Conservation (phyloP, 805 yeast genomes). For the Pichia sporocuriosa region DNA sequence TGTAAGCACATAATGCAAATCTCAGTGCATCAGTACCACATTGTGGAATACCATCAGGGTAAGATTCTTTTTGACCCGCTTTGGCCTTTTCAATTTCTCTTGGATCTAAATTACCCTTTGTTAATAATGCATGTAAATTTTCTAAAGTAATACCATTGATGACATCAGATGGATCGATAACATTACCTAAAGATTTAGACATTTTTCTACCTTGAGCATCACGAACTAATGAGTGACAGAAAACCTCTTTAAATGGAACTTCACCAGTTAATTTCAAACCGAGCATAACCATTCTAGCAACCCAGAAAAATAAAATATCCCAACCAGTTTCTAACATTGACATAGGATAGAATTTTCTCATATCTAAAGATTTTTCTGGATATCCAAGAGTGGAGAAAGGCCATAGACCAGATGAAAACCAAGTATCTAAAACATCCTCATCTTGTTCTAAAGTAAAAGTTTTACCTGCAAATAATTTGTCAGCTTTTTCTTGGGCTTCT, state of each 20-base stretch:
- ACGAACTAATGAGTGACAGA: slow-evolving; percentile 96
- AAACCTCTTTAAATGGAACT: slow-evolving; percentile 92
- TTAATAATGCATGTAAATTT: slow-evolving; percentile 69
- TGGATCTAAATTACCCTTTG: slow-evolving; percentile 80
- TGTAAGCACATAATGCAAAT: slow-evolving; percentile 96
- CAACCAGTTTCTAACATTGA: slow-evolving; percentile 96
- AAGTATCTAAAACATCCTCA: slow-evolving; percentile 96
- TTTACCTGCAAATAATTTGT: slow-evolving; percentile 58
- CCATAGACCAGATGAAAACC: slow-evolving; percentile 99
- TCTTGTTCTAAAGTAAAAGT: slow-evolving; percentile 82
- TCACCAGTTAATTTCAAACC: slow-evolving; percentile 86
- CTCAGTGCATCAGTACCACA: slow-evolving; percentile 99
- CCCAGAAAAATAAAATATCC: slow-evolving; percentile 99
- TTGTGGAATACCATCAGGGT: slow-evolving; percentile 97
- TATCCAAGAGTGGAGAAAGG: slow-evolving; percentile 95
- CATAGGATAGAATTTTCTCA: slow-evolving; percentile 79
- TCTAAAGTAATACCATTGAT: slow-evolving; percentile 80
- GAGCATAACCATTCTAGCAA: slow-evolving; percentile 88
- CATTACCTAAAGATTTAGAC: slow-evolving; percentile 97
- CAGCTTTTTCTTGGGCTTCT: slow-evolving; percentile 84
- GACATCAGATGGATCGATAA: slow-evolving; percentile 92
- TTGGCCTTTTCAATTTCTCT: slow-evolving; percentile 81
- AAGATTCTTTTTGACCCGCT: slow-evolving; percentile 79
- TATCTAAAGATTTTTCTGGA: slow-evolving; percentile 74
- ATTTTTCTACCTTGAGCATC: slow-evolving; percentile 99